These are phyloP conservation scores for Exophiala bonariae DNA, from an alignment of 2,329 filamentous ascomycete species.

Conservation along the genomic window DNA sequence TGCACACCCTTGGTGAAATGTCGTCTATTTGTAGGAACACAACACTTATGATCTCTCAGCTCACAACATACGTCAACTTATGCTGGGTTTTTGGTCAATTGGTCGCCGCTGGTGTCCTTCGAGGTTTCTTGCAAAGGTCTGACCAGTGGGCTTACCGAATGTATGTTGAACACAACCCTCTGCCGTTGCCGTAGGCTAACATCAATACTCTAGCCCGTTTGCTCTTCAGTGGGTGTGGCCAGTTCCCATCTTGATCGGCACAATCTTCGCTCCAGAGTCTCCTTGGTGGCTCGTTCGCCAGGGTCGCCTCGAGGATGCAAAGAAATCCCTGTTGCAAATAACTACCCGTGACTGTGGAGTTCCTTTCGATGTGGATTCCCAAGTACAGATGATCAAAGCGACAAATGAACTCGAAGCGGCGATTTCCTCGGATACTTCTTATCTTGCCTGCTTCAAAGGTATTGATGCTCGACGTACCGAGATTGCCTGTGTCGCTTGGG, in stretches of 20 bases:
- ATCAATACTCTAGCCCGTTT: constrained; percentile 18
- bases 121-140: constrained; percentile 31
- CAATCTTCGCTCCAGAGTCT: constrained; percentile 40
- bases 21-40: too few species aligned
- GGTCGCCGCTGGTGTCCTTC: constrained; percentile 33
- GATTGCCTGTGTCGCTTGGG: constrained; percentile 39
- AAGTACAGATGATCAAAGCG: constrained; percentile 39
- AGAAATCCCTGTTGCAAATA: constrained; percentile 32
- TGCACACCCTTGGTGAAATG: too few species aligned
- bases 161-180: neutral
- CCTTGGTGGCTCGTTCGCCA: constrained; percentile 43
- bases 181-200: neutral
- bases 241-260: constrained; percentile 43
- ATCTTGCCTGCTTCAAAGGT: constrained; percentile 33
- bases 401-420: constrained; percentile 37
- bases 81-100: constrained; percentile 42
- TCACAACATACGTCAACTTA: constrained; percentile 40
- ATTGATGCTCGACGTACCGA: constrained; percentile 41
- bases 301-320: constrained; percentile 36
- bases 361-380: constrained; percentile 31
- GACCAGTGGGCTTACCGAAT: constrained; percentile 41
- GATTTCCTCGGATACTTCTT: constrained; percentile 26
- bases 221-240: constrained; percentile 54
- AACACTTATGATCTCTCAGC: neutral
- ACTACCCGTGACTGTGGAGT: constrained; percentile 21